Evolutionary conservation across 2,329 filamentous ascomycete species (phyloP), one percentile per base, ranked within the genome.

Genomic region (Simplicillium aogashimaense): DNA sequence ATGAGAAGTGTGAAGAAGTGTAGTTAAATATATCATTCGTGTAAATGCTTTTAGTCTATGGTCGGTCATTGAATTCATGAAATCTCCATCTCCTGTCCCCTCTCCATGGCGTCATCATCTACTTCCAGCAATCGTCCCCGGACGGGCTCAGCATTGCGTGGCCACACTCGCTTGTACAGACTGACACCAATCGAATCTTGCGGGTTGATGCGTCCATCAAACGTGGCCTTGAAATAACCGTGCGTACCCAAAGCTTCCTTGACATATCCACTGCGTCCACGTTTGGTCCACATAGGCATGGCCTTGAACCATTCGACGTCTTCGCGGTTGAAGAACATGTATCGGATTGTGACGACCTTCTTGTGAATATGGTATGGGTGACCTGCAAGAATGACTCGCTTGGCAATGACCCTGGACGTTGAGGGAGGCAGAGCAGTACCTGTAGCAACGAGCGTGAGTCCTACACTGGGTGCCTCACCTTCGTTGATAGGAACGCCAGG

Each of bases 341-440:
- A 98, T 25, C 92, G 83, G 36, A 98, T 82, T 1, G 94, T 98
- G 44, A 98, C 92, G 17, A 98, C 72, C 63, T 84, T 88, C 75
- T 95, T 95, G 77, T 98, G 87, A 60, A 98, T 98, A 68, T 98
- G 95, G 74, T 87, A 95, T 0, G 94, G 92, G 58, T 98, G 90
- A 13, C 92, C 94, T 0, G 92, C 95, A 42, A 98, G 73, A 48
- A 97, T 86, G 51, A 94, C 81, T 39, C 92, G 83, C 67, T 98
- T 98, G 53, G 90, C 89, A 44, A 98, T 79, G 41, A 98, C 83
- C 31, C 92, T 82, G 54, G 57, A 78, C 56, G 63, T 89, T 60
- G 58, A 82, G 3, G 88, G 86, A 0, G 88, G 80, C 13, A 95
- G 73, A 6, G 85, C 80, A 0, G 92, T 97, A 45, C 94, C 92